Evolutionary conservation across 164 flowering plant species (phyloP).

Genomic region (Cinnamomum micranthum): DNA sequence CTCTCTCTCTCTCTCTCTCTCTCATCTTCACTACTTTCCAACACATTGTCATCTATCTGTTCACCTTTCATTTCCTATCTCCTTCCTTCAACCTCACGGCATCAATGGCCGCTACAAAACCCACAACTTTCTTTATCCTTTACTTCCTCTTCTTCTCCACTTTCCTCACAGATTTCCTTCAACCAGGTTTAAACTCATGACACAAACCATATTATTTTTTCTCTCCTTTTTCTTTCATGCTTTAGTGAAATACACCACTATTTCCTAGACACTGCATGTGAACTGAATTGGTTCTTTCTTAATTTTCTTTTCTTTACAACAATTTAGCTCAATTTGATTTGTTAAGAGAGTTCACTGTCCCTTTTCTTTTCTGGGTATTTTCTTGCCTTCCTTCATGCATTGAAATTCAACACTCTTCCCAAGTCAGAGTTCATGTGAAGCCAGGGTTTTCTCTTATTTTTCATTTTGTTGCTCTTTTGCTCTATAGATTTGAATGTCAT

Average conservation of each 20-base stretch:
- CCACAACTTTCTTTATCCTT: neutral
- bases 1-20: neutral
- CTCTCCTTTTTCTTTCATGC: neutral
- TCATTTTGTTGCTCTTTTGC: neutral
- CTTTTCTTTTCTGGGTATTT: neutral
- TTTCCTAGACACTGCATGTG: neutral
- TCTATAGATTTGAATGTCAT: no score
- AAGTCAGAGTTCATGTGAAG: neutral
- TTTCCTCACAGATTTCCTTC: conserved; percentile 11
- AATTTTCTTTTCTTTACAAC: neutral
- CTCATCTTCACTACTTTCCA: neutral
- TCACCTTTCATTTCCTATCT: conserved; percentile 11
- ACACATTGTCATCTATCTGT: conserved; percentile 4
- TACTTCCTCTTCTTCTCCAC: conserved; percentile 20
- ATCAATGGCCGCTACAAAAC: conserved; percentile 18
- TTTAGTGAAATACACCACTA: neutral
- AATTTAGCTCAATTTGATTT: neutral
- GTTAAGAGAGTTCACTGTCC: no score
- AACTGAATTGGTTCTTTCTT: neutral
- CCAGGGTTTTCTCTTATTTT: neutral
- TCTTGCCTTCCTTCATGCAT: neutral
- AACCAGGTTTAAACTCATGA: conserved; percentile 23
- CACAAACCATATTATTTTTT: neutral
- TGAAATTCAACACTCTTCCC: neutral
- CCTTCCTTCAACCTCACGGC: neutral